Percentiles rank a stretch among this genome's conserved stretches.
Evolutionary conservation across 2,329 filamentous ascomycete species (phyloP).

Genomic region (Colletotrichum coccodes): DNA sequence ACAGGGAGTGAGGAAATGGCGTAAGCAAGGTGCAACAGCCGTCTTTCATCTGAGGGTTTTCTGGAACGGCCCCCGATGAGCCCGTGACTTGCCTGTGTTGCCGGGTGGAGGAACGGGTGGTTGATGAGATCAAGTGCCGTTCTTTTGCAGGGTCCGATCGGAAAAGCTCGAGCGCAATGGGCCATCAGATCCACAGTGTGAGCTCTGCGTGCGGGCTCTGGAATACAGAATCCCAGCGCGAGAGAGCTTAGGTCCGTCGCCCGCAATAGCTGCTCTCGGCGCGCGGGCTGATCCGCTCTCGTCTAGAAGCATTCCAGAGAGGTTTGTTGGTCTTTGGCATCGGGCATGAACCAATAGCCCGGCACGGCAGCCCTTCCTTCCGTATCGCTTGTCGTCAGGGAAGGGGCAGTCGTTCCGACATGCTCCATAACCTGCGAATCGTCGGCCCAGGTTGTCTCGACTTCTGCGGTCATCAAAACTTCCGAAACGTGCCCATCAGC

Average conservation of each 20-base stretch:
- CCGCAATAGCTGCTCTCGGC: too few relatives aligned
- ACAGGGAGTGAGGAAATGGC: too few relatives aligned
- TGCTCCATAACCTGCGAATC: background rate
- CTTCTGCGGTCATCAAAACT: background rate
- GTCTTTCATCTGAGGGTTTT: background rate
- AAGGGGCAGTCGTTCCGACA: background rate
- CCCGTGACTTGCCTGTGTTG: too few relatives aligned
- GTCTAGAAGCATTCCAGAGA: too few relatives aligned
- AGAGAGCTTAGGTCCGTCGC: too few relatives aligned
- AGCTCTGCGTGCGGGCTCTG: too few relatives aligned
- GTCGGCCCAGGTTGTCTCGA: background rate
- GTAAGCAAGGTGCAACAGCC: background rate
- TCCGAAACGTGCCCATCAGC: background rate
- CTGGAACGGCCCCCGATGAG: background rate
- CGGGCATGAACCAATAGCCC: too few relatives aligned
- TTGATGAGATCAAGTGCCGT: background rate
- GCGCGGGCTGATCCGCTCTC: too few relatives aligned
- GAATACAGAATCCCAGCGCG: too few relatives aligned
- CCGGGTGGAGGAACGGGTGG: too few relatives aligned
- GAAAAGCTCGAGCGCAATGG: background rate
- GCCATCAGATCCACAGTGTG: background rate
- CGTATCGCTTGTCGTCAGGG: background rate
- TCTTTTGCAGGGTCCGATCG: background rate
- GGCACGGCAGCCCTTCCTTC: background rate
- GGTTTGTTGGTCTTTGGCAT: too few relatives aligned